Conservation (phyloP, 1,284 basidiomycete species). For the Boletus sp. region DNA sequence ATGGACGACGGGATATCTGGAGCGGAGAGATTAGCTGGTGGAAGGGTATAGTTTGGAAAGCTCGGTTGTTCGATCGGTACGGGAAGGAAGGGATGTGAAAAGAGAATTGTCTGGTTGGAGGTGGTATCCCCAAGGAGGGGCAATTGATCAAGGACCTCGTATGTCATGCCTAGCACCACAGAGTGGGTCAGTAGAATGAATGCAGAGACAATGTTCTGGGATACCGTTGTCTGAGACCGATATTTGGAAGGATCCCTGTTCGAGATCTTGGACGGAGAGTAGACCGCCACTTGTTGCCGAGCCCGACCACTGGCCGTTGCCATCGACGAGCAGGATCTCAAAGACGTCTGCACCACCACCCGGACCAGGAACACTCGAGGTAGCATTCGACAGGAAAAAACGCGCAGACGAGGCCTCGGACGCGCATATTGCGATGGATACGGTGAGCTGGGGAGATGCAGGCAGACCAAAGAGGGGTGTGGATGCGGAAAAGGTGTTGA, state of each 20-base stretch:
- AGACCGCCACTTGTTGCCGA: constrained; percentile 43
- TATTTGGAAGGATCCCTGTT: constrained; percentile 49
- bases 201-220: constrained; percentile 11
- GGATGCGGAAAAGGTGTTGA: constrained; percentile 31
- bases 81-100: constrained; percentile 59
- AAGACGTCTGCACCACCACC: constrained; percentile 42
- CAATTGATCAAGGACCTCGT: constrained; percentile 39
- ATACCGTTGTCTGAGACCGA: constrained; percentile 53
- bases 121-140: constrained; percentile 78
- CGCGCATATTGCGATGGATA: constrained; percentile 60
- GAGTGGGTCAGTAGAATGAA: constrained; percentile 3
- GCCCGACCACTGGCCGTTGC: constrained; percentile 57
- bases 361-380: constrained; percentile 39
- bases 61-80: constrained; percentile 39
- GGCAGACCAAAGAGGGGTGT: constrained; percentile 39
- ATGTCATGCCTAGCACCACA: constrained; percentile 32
- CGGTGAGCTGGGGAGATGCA: constrained; percentile 40
- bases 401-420: constrained; percentile 35
- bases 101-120: constrained; percentile 68
- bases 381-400: constrained; percentile 57
- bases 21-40: constrained; percentile 50
- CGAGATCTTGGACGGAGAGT: constrained; percentile 45
- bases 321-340: constrained; percentile 50
- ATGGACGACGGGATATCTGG: constrained; percentile 39
- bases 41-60: constrained; percentile 82